phyloP scores from a whole-genome alignment of 352 stramenopile genomes.

The Phytopythium chamaehyphon region DNA sequence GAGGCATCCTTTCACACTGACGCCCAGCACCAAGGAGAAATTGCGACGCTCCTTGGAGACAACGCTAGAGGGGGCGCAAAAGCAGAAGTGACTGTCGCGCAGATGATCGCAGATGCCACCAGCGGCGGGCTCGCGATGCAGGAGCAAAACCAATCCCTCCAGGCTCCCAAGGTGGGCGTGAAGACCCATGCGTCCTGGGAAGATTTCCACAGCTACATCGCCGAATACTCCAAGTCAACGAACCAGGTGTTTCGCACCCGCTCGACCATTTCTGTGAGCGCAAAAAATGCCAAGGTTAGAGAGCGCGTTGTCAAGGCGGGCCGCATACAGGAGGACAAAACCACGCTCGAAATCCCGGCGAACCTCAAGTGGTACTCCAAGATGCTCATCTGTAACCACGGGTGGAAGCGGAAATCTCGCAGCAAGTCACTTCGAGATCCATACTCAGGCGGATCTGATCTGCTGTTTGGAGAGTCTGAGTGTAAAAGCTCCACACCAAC shows the following conservation, averaged over 20 bases:
- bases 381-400: constrained; percentile 70
- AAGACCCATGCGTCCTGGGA: constrained; percentile 64
- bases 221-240: constrained; percentile 53
- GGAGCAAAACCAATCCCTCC: not conserved
- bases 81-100: not conserved
- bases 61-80: too few relatives aligned
- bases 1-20: too few relatives aligned
- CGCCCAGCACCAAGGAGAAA: too few relatives aligned
- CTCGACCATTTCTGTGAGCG: constrained; percentile 57
- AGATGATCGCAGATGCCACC: not conserved
- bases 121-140: not conserved
- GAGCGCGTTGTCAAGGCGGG: constrained; percentile 35
- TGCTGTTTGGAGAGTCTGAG: not conserved
- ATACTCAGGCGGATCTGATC: not conserved
- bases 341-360: constrained; percentile 39
- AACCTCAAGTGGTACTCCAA: constrained; percentile 73
- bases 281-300: constrained; percentile 50
- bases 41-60: not conserved
- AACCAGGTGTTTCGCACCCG: constrained; percentile 67
- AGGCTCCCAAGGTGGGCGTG: constrained; percentile 23
- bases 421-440: constrained; percentile 23
- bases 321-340: constrained; percentile 18
- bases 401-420: constrained; percentile 64
- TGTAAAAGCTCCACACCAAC: not conserved
- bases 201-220: constrained; percentile 47